Percentiles rank a stretch among this genome's conserved stretches.
Conservation (phyloP, 306 rosid species). For the Vigna mungo region DNA sequence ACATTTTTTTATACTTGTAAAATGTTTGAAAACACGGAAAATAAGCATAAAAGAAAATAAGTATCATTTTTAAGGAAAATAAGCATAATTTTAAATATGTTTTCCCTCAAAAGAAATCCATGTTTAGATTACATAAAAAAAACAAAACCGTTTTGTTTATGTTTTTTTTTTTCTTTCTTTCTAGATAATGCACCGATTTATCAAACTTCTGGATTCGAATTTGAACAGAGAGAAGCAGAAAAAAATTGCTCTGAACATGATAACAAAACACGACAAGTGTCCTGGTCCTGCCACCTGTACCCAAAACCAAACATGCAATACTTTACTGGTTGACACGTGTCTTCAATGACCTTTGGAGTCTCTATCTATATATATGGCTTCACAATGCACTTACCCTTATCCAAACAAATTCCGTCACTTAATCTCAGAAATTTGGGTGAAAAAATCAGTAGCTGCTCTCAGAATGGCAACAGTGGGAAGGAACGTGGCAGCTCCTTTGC, state of each 20-base stretch:
- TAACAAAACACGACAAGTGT: slow-evolving; percentile 62
- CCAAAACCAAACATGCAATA: slow-evolving; percentile 53
- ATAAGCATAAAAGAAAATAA: too few species aligned
- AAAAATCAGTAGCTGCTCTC: neutral
- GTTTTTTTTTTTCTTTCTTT: neutral
- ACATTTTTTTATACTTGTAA: neutral
- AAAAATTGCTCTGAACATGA: neutral
- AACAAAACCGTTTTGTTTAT: too few species aligned
- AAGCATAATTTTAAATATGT: too few species aligned
- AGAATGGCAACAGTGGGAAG: slow-evolving; percentile 86
- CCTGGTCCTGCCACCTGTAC: slow-evolving; percentile 65
- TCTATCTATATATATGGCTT: slow-evolving; percentile 54
- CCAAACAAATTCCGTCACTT: neutral
- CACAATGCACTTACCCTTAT: neutral
- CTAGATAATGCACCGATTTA: slow-evolving; percentile 52
- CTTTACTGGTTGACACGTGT: slow-evolving; percentile 60
- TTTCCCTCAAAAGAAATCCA: too few species aligned
- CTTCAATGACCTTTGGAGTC: neutral
- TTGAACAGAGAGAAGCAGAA: neutral
- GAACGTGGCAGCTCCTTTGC: slow-evolving; percentile 76
- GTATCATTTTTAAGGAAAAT: too few species aligned
- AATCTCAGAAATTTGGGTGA: neutral
- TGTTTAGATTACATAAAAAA: neutral
- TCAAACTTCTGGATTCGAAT: slow-evolving; percentile 32
- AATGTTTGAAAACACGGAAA: neutral